These are phyloP conservation scores for Cymbidium sinense DNA, from an alignment of 106 monocot genomes.

Conservation along the genomic window DNA sequence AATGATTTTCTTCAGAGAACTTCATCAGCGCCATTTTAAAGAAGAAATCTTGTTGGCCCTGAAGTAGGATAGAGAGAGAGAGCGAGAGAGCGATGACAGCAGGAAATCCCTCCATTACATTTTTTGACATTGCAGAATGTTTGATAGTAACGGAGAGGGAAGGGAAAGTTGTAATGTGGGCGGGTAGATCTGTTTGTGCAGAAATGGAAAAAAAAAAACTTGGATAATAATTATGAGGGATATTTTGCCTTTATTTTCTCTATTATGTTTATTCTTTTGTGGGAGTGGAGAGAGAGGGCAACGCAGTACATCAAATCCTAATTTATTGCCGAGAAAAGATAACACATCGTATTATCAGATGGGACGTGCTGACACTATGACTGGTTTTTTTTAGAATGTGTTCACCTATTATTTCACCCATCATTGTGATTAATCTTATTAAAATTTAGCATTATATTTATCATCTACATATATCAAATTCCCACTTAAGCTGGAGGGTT, in stretches of 20 bases:
- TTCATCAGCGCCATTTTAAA: constrained; percentile 67
- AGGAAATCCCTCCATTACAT: not conserved
- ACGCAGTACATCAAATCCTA: not conserved
- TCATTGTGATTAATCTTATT: too few relatives aligned
- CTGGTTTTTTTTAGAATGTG: too few relatives aligned
- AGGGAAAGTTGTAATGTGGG: not conserved
- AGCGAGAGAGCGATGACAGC: not conserved
- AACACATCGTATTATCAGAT: not conserved
- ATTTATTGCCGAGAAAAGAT: not conserved
- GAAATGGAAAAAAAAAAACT: not conserved
- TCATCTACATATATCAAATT: too few relatives aligned
- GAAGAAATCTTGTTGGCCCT: not conserved
- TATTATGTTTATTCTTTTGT: not conserved
- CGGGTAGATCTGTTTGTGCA: constrained; percentile 1
- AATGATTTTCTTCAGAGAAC: constrained; percentile 41
- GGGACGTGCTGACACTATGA: not conserved
- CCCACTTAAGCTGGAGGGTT: too few relatives aligned
- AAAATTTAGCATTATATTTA: too few relatives aligned
- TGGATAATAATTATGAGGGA: not conserved
- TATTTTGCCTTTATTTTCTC: not conserved
- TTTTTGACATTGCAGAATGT: not conserved
- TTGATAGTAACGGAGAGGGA: not conserved
- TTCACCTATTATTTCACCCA: too few relatives aligned
- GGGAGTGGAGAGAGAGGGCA: not conserved
- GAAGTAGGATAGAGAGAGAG: too few relatives aligned